Conservation (phyloP, 208 protist genomes). For the Angomonas desouzai region DNA sequence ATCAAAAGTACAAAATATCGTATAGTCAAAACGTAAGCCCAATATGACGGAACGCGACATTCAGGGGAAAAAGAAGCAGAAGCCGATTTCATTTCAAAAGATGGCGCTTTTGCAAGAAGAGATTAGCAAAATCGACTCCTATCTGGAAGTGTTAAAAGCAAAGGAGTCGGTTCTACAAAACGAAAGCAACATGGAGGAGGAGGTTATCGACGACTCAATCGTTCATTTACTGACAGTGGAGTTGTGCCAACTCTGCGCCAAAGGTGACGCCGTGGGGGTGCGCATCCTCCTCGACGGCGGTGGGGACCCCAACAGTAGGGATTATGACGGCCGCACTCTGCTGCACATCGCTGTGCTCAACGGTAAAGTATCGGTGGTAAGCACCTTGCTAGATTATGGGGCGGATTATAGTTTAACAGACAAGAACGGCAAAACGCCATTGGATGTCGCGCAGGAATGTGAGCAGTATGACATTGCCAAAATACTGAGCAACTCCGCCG, state of each 20-base stretch:
- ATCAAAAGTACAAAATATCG: background rate
- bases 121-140: constrained; percentile 58
- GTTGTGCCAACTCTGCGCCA: constrained; percentile 70
- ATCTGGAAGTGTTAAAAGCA: constrained; percentile 36
- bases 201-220: constrained; percentile 42
- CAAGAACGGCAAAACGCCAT: constrained; percentile 56
- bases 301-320: constrained; percentile 66
- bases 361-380: constrained; percentile 46
- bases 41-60: constrained; percentile 1
- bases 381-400: constrained; percentile 63
- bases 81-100: constrained; percentile 58
- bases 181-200: constrained; percentile 27
- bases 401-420: constrained; percentile 47
- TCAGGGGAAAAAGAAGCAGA: constrained; percentile 20
- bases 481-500: constrained; percentile 26
- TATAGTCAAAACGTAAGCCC: no score
- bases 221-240: constrained; percentile 74
- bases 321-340: constrained; percentile 78
- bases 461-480: constrained; percentile 50
- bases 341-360: constrained; percentile 77
- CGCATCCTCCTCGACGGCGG: constrained; percentile 68
- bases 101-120: constrained; percentile 78
- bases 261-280: constrained; percentile 58
- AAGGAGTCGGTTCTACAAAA: constrained; percentile 16
- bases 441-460: constrained; percentile 60